Conservation (phyloP, 1,139 yeast genomes). For the Wickerhamiella infanticola region DNA sequence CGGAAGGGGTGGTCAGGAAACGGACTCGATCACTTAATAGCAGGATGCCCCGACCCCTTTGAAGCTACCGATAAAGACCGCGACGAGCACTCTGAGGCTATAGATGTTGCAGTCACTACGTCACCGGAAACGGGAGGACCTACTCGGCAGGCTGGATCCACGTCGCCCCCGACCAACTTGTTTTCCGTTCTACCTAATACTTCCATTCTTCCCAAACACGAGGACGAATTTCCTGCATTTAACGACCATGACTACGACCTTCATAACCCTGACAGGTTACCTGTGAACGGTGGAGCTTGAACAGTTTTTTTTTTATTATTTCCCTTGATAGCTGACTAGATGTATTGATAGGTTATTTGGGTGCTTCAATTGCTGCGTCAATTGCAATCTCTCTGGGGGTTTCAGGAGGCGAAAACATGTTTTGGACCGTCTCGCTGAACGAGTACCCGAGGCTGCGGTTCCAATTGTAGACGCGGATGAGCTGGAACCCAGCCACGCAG, state of each 20-base stretch:
- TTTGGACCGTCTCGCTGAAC: constrained; percentile 37
- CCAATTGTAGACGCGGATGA: constrained; percentile 51
- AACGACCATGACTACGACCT: not conserved
- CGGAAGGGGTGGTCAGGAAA: constrained; percentile 81
- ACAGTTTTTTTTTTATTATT: no score
- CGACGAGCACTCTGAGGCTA: constrained; percentile 1
- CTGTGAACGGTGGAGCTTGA: no score
- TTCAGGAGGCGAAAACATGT: constrained; percentile 29
- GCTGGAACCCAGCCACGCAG: constrained; percentile 75
- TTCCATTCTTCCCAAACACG: constrained; percentile 14
- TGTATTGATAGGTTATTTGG: no score
- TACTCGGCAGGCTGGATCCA: not conserved
- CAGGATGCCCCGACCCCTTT: constrained; percentile 31
- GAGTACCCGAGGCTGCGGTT: constrained; percentile 39
- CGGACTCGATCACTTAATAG: constrained; percentile 52
- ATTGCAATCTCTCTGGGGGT: constrained; percentile 2
- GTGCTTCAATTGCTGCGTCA: no score
- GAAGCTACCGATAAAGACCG: constrained; percentile 12
- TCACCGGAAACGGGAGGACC: not conserved
- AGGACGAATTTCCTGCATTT: not conserved
- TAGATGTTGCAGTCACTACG: not conserved
- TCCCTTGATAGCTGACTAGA: no score
- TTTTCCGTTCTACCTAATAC: constrained; percentile 18
- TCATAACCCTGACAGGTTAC: not conserved
- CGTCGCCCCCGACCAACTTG: constrained; percentile 7